These are phyloP conservation scores for Paramecium bursaria DNA, from an alignment of 73 alveolate species.

Conservation along the genomic window DNA sequence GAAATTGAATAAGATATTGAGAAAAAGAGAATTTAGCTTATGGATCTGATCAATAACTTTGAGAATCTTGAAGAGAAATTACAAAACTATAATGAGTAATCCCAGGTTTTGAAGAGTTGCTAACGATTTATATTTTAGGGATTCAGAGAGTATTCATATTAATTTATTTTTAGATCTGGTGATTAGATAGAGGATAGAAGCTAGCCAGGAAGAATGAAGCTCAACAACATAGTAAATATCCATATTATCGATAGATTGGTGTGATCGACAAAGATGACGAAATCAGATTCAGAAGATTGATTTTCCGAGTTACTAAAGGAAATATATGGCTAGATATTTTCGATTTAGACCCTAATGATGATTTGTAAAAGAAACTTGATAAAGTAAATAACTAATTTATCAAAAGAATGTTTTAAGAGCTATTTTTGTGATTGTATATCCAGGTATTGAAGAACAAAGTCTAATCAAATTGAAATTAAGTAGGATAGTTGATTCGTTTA, in stretches of 20 bases:
- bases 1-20: constrained; percentile 63
- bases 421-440: constrained; percentile 53
- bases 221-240: not conserved
- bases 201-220: not conserved
- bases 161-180: no score
- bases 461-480: constrained; percentile 11
- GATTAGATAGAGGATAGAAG: no score
- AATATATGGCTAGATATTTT: constrained; percentile 77
- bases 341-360: no score
- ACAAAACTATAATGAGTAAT: constrained; percentile 48
- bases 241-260: constrained; percentile 84
- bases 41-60: constrained; percentile 54
- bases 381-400: no score
- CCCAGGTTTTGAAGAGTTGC: constrained; percentile 63
- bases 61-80: constrained; percentile 53
- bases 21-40: not conserved
- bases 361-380: no score
- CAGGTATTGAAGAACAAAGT: constrained; percentile 45
- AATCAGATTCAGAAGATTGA: constrained; percentile 84
- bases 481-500: constrained; percentile 26
- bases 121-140: constrained; percentile 60
- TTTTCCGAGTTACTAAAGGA: constrained; percentile 95
- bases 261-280: constrained; percentile 87
- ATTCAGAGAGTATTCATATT: no score
- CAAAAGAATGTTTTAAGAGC: not conserved